phyloP scores from a whole-genome alignment of 192 early-diverging fungal genomes.

The Backusella mclennaniae region DNA sequence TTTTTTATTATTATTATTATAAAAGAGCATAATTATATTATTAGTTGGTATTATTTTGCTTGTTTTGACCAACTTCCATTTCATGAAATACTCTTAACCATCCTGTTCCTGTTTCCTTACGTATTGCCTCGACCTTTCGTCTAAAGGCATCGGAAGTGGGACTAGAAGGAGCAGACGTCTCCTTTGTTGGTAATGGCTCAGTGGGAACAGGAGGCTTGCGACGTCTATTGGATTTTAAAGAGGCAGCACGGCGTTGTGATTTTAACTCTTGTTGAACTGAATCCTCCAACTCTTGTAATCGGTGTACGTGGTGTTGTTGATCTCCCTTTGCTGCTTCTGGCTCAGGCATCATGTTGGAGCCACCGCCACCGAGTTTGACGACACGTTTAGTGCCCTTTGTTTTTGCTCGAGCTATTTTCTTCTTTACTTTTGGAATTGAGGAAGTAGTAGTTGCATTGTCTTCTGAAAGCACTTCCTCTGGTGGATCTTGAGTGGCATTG shows the following conservation, averaged over 20 bases:
- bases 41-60: neutral
- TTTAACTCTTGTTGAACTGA: constrained; percentile 17
- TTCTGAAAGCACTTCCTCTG: neutral
- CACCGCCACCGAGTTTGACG: constrained; percentile 20
- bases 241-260: constrained; percentile 15
- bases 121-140: constrained; percentile 48
- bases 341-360: constrained; percentile 18
- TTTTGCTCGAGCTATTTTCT: neutral
- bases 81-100: constrained; percentile 55
- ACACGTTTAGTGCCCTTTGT: constrained; percentile 29
- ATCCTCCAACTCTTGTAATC: constrained; percentile 11
- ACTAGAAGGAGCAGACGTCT: neutral
- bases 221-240: constrained; percentile 12
- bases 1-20: neutral
- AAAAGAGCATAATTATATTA: neutral
- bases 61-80: constrained; percentile 35
- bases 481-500: neutral
- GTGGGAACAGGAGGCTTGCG: constrained; percentile 14
- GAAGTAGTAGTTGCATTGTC: neutral
- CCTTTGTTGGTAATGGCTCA: neutral
- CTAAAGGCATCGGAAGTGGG: constrained; percentile 37
- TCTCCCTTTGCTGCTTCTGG: constrained; percentile 14
- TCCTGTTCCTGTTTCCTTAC: constrained; percentile 48
- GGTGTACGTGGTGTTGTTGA: constrained; percentile 9
- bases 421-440: constrained; percentile 11